Evolutionary conservation across 176 grass and related monocot genomes (phyloP), one percentile per base, ranked within the genome.

Genomic region (Dendrocalamus sinicus): DNA sequence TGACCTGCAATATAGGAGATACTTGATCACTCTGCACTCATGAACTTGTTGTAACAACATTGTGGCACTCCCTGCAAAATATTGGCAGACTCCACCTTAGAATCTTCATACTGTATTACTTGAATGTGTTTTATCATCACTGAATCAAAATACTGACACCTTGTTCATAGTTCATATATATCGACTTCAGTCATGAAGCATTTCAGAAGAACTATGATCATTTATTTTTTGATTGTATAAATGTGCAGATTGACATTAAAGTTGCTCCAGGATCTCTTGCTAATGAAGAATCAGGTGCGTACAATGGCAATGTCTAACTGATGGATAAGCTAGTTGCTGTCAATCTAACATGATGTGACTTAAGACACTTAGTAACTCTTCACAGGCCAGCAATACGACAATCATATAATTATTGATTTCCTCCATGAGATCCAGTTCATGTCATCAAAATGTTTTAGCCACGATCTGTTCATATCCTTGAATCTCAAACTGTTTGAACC

Each of bases 251-350:
- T 80, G 96, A 99, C 84, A 99, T 99, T 43, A 94, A 81, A 84
- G 96, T 96, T 81, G 88, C 96, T 57, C 93, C 93, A 52, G 96
- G 96, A 14, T 99, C 96, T 73, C 93, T 94, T 88, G 91, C 90
- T 81, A 91, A 96, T 82, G 96, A 99, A 88, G 90, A 94, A 86
- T 84, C 93, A 89, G 93, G 96, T 99, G 68, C 2, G 55, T 32
- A 45, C 68, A 81, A 17, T 58, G 39, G 2, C 24, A 80, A 58
- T 59, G 70, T 41, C 30, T 32, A 76, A 77, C 41, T 70, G 12
- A 62, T 69, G 20, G 8, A 58, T 41, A 87, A 55, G 47, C 39
- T 75, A 81, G 52, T 70, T 16, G 48, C 48, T 84, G 9, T 39
- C 45, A 76, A 7, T 76, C 72, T 13, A 43, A 14, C 12, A 20